Evolutionary conservation across 768 basidiomycete genomes (phyloP), one percentile per base, ranked within the genome.

Genomic region (Rhizopogon sp.): DNA sequence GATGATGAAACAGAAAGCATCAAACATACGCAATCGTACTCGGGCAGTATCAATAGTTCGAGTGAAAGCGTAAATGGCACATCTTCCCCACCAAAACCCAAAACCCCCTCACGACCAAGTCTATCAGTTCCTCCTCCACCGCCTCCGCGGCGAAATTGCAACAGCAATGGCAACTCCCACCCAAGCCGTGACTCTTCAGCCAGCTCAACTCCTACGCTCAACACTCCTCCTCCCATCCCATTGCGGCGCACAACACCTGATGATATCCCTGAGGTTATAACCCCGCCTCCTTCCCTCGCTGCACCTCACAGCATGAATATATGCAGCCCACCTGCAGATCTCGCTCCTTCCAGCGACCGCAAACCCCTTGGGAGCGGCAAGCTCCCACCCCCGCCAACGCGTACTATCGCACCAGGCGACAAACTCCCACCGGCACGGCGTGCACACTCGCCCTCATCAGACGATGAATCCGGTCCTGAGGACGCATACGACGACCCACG

Each of bases 301-400:
- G 60, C 71, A 7, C 76, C 82, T 43, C 70, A 76, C 20, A 64
- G 59, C 45, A 73, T 60, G 50, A 65, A 67, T 54, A 33, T 43
- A 52, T 11, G 42, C 28, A 1, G 29, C 50, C 39, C 55, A 39
- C 41, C 35, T n/a, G 25, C 35, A 3, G 35, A 40, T 11, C 25
- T 16, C 8, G 25, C 37, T 9, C 46, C 22, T 33, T 58, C 2
- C 73, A 66, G 50, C 3, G 69, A 67, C 52, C 71, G 71, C 20
- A 70, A 64, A 59, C 39, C 55, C 28, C 31, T 62, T 8, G 63
- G 64, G n/a, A 25, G 61, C 67, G 42, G 67, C 37, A 77, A 69
- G 55, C 78, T 85, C 22, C 87, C 81, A 0, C 90, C 90, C 0
- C 90, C 90, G 0, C 90, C 90, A 0, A 87, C 83, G 0, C 85